Conservation (phyloP, 2,329 filamentous ascomycete genomes). For the Ophiocordyceps australis region DNA sequence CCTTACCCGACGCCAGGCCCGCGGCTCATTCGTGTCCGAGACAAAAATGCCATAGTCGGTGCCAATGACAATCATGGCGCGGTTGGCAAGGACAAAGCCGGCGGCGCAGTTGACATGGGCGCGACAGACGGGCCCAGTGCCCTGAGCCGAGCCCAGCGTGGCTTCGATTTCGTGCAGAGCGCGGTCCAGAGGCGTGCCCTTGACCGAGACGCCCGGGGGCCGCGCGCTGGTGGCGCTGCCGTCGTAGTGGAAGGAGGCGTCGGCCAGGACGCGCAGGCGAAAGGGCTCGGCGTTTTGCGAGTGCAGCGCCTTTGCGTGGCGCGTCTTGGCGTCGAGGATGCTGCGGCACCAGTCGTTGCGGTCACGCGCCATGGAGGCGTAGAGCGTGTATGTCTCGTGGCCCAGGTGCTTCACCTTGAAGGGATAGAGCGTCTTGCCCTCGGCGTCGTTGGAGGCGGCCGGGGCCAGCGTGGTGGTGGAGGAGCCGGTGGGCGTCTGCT, state of each 20-base stretch:
- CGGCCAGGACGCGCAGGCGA: slow-evolving; percentile 75
- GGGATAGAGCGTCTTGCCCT: slow-evolving; percentile 76
- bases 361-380: slow-evolving; percentile 57
- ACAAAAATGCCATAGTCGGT: slow-evolving; percentile 91
- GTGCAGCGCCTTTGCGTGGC: slow-evolving; percentile 73
- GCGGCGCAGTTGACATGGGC: slow-evolving; percentile 86
- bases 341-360: slow-evolving; percentile 82
- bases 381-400: slow-evolving; percentile 81
- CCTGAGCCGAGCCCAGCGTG: slow-evolving; percentile 49
- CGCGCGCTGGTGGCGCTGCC: slow-evolving; percentile 37
- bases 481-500: slow-evolving; percentile 48
- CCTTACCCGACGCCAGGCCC: slow-evolving; percentile 76
- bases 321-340: slow-evolving; percentile 88
- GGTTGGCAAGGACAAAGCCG: slow-evolving; percentile 69
- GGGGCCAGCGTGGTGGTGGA: slow-evolving; percentile 39
- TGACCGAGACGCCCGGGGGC: slow-evolving; percentile 54
- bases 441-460: slow-evolving; percentile 41
- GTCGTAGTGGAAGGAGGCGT: slow-evolving; percentile 79
- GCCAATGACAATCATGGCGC: slow-evolving; percentile 79
- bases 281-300: slow-evolving; percentile 94
- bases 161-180: slow-evolving; percentile 80
- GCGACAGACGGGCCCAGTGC: slow-evolving; percentile 63
- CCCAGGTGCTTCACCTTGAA: slow-evolving; percentile 94
- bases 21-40: slow-evolving; percentile 71
- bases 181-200: slow-evolving; percentile 78